phyloP scores from a whole-genome alignment of 164 flowering plant species.

The Magnolia sinica region DNA sequence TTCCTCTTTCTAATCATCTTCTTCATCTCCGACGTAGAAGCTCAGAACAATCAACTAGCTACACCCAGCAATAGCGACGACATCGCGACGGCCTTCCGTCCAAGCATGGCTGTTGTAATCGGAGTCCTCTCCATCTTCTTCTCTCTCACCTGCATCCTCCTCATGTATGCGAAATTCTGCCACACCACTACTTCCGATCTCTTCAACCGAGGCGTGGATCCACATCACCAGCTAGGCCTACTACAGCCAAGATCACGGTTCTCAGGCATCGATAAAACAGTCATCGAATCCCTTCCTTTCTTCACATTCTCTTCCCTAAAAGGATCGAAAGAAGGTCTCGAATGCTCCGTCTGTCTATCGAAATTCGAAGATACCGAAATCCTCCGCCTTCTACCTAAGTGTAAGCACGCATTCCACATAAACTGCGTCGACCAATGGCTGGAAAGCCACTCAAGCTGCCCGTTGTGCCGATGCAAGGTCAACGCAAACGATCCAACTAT shows the following conservation, averaged over 20 bases:
- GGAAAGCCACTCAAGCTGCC: constrained; percentile 83
- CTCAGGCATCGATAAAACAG: constrained; percentile 75
- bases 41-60: neutral
- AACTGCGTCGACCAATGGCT: constrained; percentile 87
- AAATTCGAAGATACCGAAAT: constrained; percentile 72
- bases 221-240: neutral
- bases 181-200: constrained; percentile 22
- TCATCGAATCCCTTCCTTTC: constrained; percentile 82
- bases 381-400: constrained; percentile 70
- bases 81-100: constrained; percentile 33
- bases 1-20: neutral
- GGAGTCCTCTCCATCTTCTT: constrained; percentile 68
- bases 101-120: constrained; percentile 69
- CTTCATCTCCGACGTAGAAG: neutral
- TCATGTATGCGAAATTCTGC: constrained; percentile 71
- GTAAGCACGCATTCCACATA: constrained; percentile 86
- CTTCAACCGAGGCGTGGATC: neutral
- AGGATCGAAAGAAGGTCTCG: constrained; percentile 74
- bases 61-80: neutral
- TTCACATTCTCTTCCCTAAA: constrained; percentile 73
- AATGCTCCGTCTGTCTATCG: constrained; percentile 80
- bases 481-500: constrained; percentile 39
- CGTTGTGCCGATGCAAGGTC: constrained; percentile 67
- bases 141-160: constrained; percentile 50
- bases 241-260: constrained; percentile 9